phyloP scores from a whole-genome alignment of 2,329 filamentous ascomycete genomes.

The Chaetomium strumarium region DNA sequence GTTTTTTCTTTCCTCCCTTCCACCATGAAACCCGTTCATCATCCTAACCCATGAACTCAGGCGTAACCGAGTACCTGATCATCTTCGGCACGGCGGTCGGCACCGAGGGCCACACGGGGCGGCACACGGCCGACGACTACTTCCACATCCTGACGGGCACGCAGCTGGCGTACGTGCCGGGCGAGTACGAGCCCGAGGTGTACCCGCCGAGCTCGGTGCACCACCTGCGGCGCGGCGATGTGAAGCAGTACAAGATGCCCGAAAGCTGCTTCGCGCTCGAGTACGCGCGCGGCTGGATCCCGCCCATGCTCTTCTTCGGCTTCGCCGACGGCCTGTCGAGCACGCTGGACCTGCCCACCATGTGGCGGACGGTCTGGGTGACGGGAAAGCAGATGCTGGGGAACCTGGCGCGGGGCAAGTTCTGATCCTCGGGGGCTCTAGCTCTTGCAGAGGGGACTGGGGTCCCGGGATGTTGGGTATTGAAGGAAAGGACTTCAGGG shows the following conservation, averaged over 20 bases:
- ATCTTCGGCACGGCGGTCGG: conserved; percentile 79
- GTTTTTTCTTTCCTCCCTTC: conserved; percentile 31
- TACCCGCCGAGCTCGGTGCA: conserved; percentile 66
- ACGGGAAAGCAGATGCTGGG: conserved; percentile 71
- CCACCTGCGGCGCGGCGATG: conserved; percentile 63
- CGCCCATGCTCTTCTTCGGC: conserved; percentile 86
- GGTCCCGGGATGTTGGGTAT: not conserved
- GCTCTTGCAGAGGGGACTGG: not conserved
- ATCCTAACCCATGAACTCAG: conserved; percentile 29
- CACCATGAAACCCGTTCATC: not conserved
- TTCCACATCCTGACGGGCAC: conserved; percentile 82
- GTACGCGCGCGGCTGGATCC: conserved; percentile 85
- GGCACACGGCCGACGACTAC: conserved; percentile 90
- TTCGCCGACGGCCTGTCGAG: conserved; percentile 75
- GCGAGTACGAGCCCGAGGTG: conserved; percentile 60
- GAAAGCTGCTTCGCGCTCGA: conserved; percentile 73
- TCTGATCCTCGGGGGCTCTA: conserved; percentile 39
- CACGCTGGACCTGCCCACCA: conserved; percentile 77
- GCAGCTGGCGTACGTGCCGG: conserved; percentile 68
- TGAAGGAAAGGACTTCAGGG: no score
- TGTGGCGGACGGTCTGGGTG: conserved; percentile 71
- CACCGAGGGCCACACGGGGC: conserved; percentile 81
- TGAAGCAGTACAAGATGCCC: conserved; percentile 81
- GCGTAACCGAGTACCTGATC: conserved; percentile 83
- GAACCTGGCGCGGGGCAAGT: conserved; percentile 66